Percentiles rank a stretch among this genome's conserved stretches.
phyloP scores from a whole-genome alignment of 2,329 filamentous ascomycete species.

The Aspergillus caelatus region DNA sequence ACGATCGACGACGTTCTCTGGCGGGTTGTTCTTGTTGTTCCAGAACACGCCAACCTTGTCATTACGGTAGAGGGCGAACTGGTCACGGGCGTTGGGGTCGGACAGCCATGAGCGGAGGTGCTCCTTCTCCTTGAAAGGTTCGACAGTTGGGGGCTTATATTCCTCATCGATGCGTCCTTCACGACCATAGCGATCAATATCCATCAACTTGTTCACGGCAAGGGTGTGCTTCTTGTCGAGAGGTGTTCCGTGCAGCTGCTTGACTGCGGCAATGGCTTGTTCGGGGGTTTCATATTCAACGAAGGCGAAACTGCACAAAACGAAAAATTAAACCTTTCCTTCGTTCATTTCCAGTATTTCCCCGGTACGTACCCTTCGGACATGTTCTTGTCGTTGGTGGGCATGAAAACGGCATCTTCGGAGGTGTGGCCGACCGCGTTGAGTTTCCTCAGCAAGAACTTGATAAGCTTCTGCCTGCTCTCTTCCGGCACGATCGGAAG shows the following conservation, averaged over 20 bases:
- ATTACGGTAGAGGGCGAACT: constrained; percentile 91
- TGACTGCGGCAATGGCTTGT: constrained; percentile 86
- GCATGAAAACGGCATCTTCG: constrained; percentile 92
- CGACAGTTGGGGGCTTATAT: constrained; percentile 78
- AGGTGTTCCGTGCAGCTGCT: constrained; percentile 80
- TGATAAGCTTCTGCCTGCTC: constrained; percentile 90
- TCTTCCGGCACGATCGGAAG: constrained; percentile 87
- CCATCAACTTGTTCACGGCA: constrained; percentile 95
- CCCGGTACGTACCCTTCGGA: constrained; percentile 72
- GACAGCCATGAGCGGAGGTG: constrained; percentile 92
- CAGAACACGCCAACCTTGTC: constrained; percentile 94
- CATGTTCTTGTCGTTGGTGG: constrained; percentile 81
- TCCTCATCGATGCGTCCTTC: constrained; percentile 93
- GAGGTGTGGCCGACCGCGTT: constrained; percentile 80
- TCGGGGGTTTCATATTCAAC: constrained; percentile 91
- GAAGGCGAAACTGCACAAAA: constrained; percentile 76
- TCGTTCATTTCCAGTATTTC: neutral
- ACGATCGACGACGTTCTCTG: constrained; percentile 87
- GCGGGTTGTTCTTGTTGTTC: constrained; percentile 93
- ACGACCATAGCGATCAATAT: constrained; percentile 93
- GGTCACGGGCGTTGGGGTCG: constrained; percentile 86
- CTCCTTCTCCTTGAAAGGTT: constrained; percentile 87
- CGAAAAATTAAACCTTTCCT: constrained; percentile 21
- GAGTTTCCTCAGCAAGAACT: constrained; percentile 93
- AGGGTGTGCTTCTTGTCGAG: constrained; percentile 98